Evolutionary conservation across 108 stramenopile genomes (phyloP).

Genomic region (Nitzschia sp.): DNA sequence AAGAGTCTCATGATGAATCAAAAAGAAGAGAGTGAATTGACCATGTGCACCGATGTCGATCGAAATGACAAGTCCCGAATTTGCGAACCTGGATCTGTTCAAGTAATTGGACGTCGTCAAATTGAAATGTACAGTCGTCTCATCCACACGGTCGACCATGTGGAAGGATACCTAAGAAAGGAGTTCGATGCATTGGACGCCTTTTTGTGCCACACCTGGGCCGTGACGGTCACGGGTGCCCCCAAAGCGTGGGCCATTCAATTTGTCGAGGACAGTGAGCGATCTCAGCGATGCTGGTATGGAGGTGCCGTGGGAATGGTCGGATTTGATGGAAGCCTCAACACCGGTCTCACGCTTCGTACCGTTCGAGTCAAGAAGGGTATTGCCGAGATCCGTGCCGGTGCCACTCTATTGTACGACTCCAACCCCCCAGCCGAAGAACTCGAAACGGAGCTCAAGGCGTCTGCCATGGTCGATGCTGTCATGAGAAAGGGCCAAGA

Average conservation of each 20-base stretch:
- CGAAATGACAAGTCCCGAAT: slow-evolving; percentile 98
- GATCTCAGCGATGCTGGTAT: slow-evolving; percentile 94
- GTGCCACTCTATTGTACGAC: slow-evolving; percentile 95
- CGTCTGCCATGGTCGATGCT: slow-evolving; percentile 95
- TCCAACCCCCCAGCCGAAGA: slow-evolving; percentile 92
- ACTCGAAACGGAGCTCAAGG: slow-evolving; percentile 96
- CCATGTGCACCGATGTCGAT: slow-evolving; percentile 99
- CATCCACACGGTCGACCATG: slow-evolving; percentile 98
- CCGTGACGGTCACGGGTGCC: slow-evolving; percentile 97
- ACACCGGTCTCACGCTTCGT: slow-evolving; percentile 94
- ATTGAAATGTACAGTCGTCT: slow-evolving; percentile 98
- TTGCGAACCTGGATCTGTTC: slow-evolving; percentile 95
- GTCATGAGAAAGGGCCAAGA: slow-evolving; percentile 52
- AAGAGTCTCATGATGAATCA: slow-evolving; percentile 90
- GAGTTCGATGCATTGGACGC: slow-evolving; percentile 98
- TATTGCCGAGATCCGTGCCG: slow-evolving; percentile 90
- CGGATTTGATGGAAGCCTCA: slow-evolving; percentile 94
- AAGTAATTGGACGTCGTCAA: slow-evolving; percentile 96
- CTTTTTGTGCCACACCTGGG: slow-evolving; percentile 98
- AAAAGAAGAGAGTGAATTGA: slow-evolving; percentile 97
- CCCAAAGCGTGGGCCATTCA: slow-evolving; percentile 99
- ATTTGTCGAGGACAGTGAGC: slow-evolving; percentile 95
- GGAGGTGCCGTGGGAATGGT: slow-evolving; percentile 97
- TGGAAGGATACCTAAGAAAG: slow-evolving; percentile 94
- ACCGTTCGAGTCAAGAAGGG: slow-evolving; percentile 94